phyloP scores from a whole-genome alignment of 2,329 filamentous ascomycete genomes.

The Penicillium sp. region DNA sequence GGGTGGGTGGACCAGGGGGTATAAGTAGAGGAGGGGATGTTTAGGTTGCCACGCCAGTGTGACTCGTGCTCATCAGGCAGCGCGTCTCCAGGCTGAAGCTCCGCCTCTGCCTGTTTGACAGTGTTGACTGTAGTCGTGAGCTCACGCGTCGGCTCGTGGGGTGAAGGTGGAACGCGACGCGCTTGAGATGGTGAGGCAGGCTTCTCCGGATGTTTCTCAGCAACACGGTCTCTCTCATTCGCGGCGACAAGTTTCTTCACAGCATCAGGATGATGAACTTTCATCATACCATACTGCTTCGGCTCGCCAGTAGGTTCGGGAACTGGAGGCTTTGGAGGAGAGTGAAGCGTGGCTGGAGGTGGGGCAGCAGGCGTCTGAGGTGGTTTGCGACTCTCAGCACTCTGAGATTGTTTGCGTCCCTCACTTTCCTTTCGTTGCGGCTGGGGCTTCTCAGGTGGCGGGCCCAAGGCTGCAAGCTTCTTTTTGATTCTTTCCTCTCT shows the following conservation, averaged over 20 bases:
- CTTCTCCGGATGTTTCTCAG: slow-evolving; percentile 35
- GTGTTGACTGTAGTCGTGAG: background rate
- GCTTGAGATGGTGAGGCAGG: slow-evolving; percentile 18
- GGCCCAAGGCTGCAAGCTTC: slow-evolving; percentile 58
- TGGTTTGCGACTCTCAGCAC: slow-evolving; percentile 28
- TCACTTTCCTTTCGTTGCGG: slow-evolving; percentile 33
- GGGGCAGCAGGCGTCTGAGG: slow-evolving; percentile 21
- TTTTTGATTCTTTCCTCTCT: slow-evolving; percentile 59
- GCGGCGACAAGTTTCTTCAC: slow-evolving; percentile 49
- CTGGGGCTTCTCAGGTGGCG: slow-evolving; percentile 42
- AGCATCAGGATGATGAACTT: slow-evolving; percentile 59
- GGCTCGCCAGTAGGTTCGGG: slow-evolving; percentile 59
- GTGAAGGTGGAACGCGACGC: slow-evolving; percentile 36
- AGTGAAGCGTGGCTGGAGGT: slow-evolving; percentile 43
- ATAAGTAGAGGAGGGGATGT: slow-evolving; percentile 37
- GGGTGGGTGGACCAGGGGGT: slow-evolving; percentile 40
- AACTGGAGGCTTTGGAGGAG: slow-evolving; percentile 61
- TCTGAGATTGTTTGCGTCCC: slow-evolving; percentile 29
- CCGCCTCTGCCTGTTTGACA: slow-evolving; percentile 18
- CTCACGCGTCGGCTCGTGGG: slow-evolving; percentile 33
- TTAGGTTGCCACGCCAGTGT: slow-evolving; percentile 43
- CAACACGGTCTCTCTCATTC: slow-evolving; percentile 38
- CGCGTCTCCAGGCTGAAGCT: slow-evolving; percentile 30
- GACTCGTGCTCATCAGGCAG: slow-evolving; percentile 36
- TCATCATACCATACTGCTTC: slow-evolving; percentile 65